Percentiles rank a stretch among this genome's conserved stretches.
phyloP scores from a whole-genome alignment of 805 yeast genomes.

The Saturnispora besseyi region DNA sequence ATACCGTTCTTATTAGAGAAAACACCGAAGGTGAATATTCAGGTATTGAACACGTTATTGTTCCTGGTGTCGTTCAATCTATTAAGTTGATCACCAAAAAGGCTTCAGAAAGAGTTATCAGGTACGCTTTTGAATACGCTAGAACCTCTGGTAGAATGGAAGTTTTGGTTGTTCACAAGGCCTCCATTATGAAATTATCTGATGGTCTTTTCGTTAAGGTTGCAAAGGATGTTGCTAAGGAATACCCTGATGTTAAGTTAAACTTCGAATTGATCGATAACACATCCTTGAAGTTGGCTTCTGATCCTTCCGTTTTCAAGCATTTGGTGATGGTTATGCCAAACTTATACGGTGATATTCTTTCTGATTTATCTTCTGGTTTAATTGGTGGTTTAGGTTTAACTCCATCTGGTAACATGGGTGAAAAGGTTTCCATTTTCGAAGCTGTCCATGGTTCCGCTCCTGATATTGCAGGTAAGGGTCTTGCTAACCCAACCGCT shows the following conservation, averaged over 20 bases:
- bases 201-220: constrained; percentile 94
- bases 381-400: constrained; percentile 97
- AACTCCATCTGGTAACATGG: constrained; percentile 99
- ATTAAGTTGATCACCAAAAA: constrained; percentile 94
- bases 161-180: constrained; percentile 94
- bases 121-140: constrained; percentile 97
- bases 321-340: constrained; percentile 95
- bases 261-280: constrained; percentile 88
- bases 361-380: constrained; percentile 97
- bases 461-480: constrained; percentile 98
- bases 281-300: constrained; percentile 84
- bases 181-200: constrained; percentile 95
- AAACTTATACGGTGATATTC: constrained; percentile 97
- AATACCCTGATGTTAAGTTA: constrained; percentile 83
- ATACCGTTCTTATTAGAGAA: constrained; percentile 94
- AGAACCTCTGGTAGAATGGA: constrained; percentile 78
- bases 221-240: constrained; percentile 82
- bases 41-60: constrained; percentile 96
- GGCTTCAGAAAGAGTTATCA: constrained; percentile 93
- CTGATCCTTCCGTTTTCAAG: constrained; percentile 81
- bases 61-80: constrained; percentile 97
- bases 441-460: constrained; percentile 99
- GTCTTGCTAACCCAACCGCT: constrained; percentile 98
- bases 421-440: constrained; percentile 93
- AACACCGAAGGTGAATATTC: constrained; percentile 99